Base-by-base conservation (phyloP, 352 stramenopile genomes). In the Albugo candida region DNA sequence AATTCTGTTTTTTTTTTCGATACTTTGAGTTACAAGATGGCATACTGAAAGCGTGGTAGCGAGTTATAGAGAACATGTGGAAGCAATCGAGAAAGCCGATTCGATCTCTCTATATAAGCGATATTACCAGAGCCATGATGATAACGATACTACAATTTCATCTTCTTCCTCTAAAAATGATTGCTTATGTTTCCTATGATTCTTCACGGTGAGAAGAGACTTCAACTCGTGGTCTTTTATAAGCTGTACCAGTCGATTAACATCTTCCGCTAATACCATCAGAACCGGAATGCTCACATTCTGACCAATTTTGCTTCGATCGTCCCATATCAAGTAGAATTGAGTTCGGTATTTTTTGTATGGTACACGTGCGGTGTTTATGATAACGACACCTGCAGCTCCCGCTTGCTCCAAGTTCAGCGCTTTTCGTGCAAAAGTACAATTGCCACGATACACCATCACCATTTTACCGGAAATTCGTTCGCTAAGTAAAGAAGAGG, bases 381-480 rank as follows among this genome's bases (percentile, higher is more conserved):
- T 64, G 13, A 85, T 63, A 11, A 91, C 62, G 14, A 83, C 59
- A 18, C 64, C 80, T 6, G 54, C 48, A 1, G 62, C 80, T 2
- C 78, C 76, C 13, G 66, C 65, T 10, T 54, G 27, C 56, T 92
- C 66, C 5, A 89, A 45, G 8, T 65, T 54, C 36, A 83, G 45
- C 1, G 76, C 76, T 53, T 92, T 93, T 43, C 76, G 55, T 1
- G 71, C 65, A 48, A 93, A 93, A 17, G 78, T 66, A 45, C 80
- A 93, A 14, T 61, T 61, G 12, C 80, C 80, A 10, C 80, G 61
- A 24, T 60, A 52, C 13, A 83, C 74, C 42, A 92, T 61, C 1
- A 91, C 68, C 10, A 93, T 62, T 17, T 65, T 69, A 0, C 76
- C 78, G 36, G 51, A 43, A 11, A 91, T 56, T 6, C 50, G 41